These are phyloP conservation scores for Oryza longistaminata DNA, from an alignment of 176 grass and related monocot genomes.

Conservation along the genomic window DNA sequence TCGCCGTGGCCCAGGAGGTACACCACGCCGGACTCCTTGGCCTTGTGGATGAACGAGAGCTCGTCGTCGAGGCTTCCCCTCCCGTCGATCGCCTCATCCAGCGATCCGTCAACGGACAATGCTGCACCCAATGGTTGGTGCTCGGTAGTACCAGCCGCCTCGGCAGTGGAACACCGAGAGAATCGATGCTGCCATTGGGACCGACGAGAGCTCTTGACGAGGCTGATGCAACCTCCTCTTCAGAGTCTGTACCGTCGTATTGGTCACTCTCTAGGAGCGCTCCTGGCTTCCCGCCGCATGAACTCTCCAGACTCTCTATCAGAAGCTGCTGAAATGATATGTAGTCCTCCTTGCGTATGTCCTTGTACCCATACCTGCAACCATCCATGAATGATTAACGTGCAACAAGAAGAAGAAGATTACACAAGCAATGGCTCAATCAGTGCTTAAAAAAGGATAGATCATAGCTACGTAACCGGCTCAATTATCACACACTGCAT, in stretches of 20 bases:
- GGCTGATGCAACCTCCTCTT: slow-evolving; percentile 48
- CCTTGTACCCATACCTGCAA: slow-evolving; percentile 96
- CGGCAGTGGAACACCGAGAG: slow-evolving; percentile 58
- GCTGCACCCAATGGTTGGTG: slow-evolving; percentile 52
- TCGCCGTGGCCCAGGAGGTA: slow-evolving; percentile 90
- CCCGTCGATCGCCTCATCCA: slow-evolving; percentile 41
- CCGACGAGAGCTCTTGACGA: slow-evolving; percentile 71
- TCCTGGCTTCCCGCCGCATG: slow-evolving; percentile 92
- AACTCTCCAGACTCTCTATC: slow-evolving; percentile 90
- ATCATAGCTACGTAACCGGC: neutral
- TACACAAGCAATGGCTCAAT: neutral
- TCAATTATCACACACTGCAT: slow-evolving; percentile 3
- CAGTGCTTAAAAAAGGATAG: neutral
- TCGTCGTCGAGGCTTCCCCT: slow-evolving; percentile 67
- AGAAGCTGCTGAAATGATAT: slow-evolving; percentile 84
- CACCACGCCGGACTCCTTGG: slow-evolving; percentile 79
- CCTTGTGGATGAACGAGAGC: slow-evolving; percentile 81
- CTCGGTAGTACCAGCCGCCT: slow-evolving; percentile 22
- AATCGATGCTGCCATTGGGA: slow-evolving; percentile 68
- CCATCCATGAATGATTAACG: slow-evolving; percentile 32
- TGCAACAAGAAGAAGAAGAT: neutral
- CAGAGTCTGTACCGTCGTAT: slow-evolving; percentile 63
- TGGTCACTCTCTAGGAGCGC: slow-evolving; percentile 83
- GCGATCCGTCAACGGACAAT: slow-evolving; percentile 57
- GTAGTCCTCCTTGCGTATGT: slow-evolving; percentile 83